phyloP scores from a whole-genome alignment of 495 filamentous ascomycete genomes.

The Evernia prunastri region DNA sequence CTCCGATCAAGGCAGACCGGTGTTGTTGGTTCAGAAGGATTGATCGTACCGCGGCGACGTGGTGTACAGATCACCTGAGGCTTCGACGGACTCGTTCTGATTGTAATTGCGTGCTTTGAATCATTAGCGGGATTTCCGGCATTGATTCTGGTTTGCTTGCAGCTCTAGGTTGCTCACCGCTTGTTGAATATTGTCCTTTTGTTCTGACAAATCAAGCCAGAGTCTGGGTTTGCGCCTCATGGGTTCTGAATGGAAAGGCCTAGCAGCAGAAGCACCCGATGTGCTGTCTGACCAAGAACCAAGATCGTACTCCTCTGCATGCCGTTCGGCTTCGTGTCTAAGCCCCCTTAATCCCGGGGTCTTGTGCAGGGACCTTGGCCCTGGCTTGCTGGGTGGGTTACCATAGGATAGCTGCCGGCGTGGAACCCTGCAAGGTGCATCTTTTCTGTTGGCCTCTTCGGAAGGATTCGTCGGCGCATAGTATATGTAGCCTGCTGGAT shows the following conservation, averaged over 20 bases:
- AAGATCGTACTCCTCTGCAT: background rate
- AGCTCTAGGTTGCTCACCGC: conserved; percentile 11
- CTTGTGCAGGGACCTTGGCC: conserved; percentile 7
- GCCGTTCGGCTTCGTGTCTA: conserved; percentile 2
- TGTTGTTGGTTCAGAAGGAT: background rate
- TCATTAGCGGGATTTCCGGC: background rate
- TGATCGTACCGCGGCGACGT: conserved; percentile 11
- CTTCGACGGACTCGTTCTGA: conserved; percentile 22
- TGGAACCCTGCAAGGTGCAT: background rate
- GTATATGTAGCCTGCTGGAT: conserved; percentile 3
- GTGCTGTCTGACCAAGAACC: background rate
- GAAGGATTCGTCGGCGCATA: conserved; percentile 6
- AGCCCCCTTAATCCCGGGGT: conserved; percentile 5
- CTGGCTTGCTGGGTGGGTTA: background rate
- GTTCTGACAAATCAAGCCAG: conserved; percentile 13
- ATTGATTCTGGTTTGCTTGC: background rate
- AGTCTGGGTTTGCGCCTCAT: conserved; percentile 16
- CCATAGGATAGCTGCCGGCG: conserved; percentile 17
- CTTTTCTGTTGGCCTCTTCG: background rate
- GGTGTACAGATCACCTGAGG: conserved; percentile 19
- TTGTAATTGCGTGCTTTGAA: conserved; percentile 18
- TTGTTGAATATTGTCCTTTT: conserved; percentile 18
- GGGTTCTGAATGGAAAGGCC: conserved; percentile 9
- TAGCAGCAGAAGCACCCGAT: background rate
- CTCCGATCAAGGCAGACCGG: background rate